Evolutionary conservation across 31 red algal species (phyloP), one percentile per base, ranked within the genome.

Genomic region (Asparagopsis taxiformis): DNA sequence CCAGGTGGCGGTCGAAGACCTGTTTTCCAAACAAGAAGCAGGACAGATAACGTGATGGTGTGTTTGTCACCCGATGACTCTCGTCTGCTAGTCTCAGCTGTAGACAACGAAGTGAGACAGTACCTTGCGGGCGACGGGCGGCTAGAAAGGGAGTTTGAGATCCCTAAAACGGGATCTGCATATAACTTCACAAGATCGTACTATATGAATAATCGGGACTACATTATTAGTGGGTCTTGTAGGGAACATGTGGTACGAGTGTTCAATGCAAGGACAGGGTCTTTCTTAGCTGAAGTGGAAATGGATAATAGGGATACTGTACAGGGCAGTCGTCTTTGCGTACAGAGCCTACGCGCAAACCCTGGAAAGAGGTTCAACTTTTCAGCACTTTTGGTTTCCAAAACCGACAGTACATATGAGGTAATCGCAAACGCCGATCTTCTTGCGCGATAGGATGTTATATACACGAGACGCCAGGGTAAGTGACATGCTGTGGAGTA

Each of bases 61-160:
- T 98, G 95, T 62, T 98, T 98, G 70, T 93, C 95, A 13, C 90
- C 90, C 13, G 90, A 98, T 55, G 95, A 98, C 59, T 50, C 35
- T 8, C 63, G 74, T 48, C 64, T 98, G 15, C 74, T 98, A 21
- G 88, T 88, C 24, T 98, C 95, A 22, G 95, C 84, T 11, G 72
- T 94, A 23, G 95, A 98, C 53, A 98, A 98, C 68, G 90, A 98
- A 51, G 90, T 98, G 19, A 31, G 71, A 20, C 95, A 98, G 60
- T 93, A 80, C 35, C 73, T 56, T 3, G 80, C 91, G 5, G 37
- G 25, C 10, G 84, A 93, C 55, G 95, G 95, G 29, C 75, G 86
- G 11, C 68, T 84, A 1, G 43, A 74, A 46, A 64, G 28, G 0
- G 74, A 87, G 68, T 93, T 94, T 72, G 44, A 70, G n/a, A 90